A percentile compares a stretch with the other conserved stretches of the same genome.
These are phyloP conservation scores for Strigomonas oncopelti DNA, from an alignment of 208 protist genomes.

Conservation along the genomic window DNA sequence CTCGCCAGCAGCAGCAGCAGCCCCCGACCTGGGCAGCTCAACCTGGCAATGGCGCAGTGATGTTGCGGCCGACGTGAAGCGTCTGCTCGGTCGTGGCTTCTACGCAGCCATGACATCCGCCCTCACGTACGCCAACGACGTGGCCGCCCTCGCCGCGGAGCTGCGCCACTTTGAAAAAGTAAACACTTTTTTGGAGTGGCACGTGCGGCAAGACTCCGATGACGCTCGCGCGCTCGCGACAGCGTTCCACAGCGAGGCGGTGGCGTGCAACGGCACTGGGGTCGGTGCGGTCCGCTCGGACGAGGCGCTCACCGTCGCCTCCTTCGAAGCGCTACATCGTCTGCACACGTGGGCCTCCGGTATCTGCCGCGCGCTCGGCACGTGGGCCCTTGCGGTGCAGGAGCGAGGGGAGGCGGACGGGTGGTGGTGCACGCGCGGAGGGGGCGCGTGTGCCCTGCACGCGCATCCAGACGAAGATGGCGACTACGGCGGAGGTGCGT, in stretches of 20 bases:
- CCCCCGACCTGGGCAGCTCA: too few species aligned
- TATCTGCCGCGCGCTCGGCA: neutral
- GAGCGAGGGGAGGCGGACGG: neutral
- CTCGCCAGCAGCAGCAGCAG: too few species aligned
- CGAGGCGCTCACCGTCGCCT: neutral
- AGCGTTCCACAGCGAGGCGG: neutral
- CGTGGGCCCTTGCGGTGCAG: neutral
- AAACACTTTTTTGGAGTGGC: neutral
- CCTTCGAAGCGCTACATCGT: neutral
- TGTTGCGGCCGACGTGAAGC: neutral
- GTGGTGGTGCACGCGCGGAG: neutral
- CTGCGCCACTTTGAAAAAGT: slow-evolving; percentile 10
- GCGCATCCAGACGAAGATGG: neutral
- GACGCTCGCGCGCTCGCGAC: neutral
- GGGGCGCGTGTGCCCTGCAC: neutral
- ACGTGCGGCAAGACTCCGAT: neutral
- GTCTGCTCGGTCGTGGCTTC: slow-evolving; percentile 1
- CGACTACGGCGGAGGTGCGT: neutral
- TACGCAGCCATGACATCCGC: slow-evolving; percentile 20
- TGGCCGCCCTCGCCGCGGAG: slow-evolving; percentile 31
- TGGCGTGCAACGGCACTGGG: neutral
- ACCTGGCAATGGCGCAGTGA: neutral
- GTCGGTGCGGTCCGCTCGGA: neutral
- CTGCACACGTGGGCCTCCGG: neutral
- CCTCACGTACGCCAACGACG: slow-evolving; percentile 29